A percentile compares a stretch with the other conserved stretches of the same genome.
These are phyloP conservation scores for Parachlorella kessleri DNA, from an alignment of 139 green algal genomes.

Conservation along the genomic window DNA sequence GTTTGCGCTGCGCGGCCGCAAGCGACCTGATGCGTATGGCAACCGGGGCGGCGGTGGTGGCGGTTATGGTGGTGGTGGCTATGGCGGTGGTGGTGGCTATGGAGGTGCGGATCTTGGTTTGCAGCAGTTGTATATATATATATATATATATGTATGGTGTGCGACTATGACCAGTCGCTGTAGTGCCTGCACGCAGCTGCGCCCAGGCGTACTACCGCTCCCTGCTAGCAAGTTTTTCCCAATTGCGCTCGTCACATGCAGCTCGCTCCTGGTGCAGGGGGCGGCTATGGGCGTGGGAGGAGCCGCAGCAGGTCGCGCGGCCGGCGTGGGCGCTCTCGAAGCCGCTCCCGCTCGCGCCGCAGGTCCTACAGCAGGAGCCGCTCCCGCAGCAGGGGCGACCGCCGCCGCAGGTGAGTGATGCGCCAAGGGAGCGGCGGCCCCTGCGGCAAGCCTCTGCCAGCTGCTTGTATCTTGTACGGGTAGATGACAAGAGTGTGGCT, in stretches of 20 bases:
- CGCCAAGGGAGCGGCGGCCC: too few species aligned
- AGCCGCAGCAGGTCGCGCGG: not conserved
- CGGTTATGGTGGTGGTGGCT: constrained; percentile 1
- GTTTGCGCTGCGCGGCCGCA: constrained; percentile 26
- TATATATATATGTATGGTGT: not conserved
- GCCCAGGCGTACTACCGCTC: too few species aligned
- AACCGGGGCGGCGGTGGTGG: not conserved
- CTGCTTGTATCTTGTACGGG: too few species aligned
- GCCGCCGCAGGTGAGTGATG: too few species aligned
- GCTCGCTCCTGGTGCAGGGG: not conserved
- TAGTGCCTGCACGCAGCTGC: too few species aligned
- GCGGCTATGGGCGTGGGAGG: not conserved
- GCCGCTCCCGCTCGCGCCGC: not conserved
- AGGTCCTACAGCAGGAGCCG: constrained; percentile 1
- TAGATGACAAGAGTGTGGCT: too few species aligned
- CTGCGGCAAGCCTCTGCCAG: too few species aligned
- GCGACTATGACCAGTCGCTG: not conserved
- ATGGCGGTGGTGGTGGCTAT: not conserved
- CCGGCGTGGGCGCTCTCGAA: constrained; percentile 9
- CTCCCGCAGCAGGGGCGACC: not conserved
- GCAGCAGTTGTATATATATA: not conserved
- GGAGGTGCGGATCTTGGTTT: not conserved
- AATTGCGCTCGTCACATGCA: too few species aligned
- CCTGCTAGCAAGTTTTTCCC: too few species aligned
- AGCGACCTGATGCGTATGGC: not conserved